Evolutionary conservation across 1,284 basidiomycete genomes (phyloP).

Genomic region (Tilletia caries): DNA sequence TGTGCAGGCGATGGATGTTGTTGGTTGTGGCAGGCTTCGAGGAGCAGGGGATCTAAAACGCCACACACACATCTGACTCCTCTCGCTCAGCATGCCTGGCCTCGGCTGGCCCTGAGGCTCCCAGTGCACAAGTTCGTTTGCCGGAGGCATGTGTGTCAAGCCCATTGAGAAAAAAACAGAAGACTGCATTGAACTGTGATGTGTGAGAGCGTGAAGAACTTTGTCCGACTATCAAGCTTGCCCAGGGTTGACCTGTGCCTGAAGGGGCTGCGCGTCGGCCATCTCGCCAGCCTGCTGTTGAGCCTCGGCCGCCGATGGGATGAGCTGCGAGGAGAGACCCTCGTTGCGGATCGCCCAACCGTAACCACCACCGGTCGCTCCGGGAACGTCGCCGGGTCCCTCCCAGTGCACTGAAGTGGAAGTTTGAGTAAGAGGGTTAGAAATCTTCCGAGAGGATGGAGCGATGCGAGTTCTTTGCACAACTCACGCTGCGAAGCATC

Average conservation of each 20-base stretch:
- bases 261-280: constrained; percentile 15
- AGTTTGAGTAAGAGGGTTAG: background rate
- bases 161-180: too few species aligned
- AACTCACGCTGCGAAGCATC: constrained; percentile 43
- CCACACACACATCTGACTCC: too few species aligned
- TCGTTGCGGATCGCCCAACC: constrained; percentile 46
- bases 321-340: constrained; percentile 39
- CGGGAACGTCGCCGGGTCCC: constrained; percentile 45
- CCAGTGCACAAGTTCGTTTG: too few species aligned
- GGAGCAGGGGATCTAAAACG: too few species aligned
- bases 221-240: background rate
- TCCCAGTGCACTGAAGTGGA: constrained; percentile 46
- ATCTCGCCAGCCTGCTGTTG: constrained; percentile 15
- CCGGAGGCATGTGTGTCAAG: too few species aligned
- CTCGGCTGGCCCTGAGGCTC: too few species aligned
- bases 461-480: background rate
- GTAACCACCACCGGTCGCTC: constrained; percentile 47
- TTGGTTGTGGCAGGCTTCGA: too few species aligned
- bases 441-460: background rate
- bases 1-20: too few species aligned
- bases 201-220: too few species aligned
- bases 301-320: background rate
- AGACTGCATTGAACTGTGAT: background rate
- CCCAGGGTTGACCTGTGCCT: constrained; percentile 9
- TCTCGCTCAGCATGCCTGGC: too few species aligned